phyloP scores from a whole-genome alignment of 768 basidiomycete species.

The Pulveroboletus frians region DNA sequence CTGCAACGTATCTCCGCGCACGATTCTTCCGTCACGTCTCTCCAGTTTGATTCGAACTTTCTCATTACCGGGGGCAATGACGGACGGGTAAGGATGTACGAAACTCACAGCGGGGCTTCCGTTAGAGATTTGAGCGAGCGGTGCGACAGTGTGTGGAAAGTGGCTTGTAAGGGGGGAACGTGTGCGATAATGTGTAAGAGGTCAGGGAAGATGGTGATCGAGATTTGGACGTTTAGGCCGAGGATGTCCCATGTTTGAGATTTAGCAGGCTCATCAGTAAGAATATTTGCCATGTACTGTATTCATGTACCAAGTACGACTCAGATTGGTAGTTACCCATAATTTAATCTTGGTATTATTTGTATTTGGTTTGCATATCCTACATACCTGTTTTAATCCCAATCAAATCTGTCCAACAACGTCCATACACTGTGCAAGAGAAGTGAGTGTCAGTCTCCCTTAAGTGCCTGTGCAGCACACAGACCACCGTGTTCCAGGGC shows the following conservation, averaged over 20 bases:
- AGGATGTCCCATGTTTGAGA: conserved; percentile 16
- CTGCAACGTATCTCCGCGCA: conserved; percentile 78
- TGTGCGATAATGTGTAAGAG: conserved; percentile 80
- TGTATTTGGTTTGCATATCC: too few relatives aligned
- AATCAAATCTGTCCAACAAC: too few relatives aligned
- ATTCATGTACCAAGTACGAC: conserved; percentile 6
- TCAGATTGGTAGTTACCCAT: neutral
- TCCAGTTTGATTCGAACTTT: conserved; percentile 82
- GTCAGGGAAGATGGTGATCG: conserved; percentile 77
- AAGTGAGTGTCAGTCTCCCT: too few relatives aligned
- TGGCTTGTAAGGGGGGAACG: conserved; percentile 64
- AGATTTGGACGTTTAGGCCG: conserved; percentile 77
- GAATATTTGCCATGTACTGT: conserved; percentile 10
- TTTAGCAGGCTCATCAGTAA: conserved; percentile 1
- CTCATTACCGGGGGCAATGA: conserved; percentile 84
- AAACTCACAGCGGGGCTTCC: conserved; percentile 53
- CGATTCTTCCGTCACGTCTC: conserved; percentile 78
- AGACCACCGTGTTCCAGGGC: too few relatives aligned
- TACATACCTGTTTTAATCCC: too few relatives aligned
- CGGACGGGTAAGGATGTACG: conserved; percentile 73
- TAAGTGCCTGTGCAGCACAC: too few relatives aligned
- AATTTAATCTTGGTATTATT: too few relatives aligned
- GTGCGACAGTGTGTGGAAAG: conserved; percentile 86
- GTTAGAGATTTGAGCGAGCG: conserved; percentile 74
- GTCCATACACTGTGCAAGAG: too few relatives aligned